Evolutionary conservation across 768 basidiomycete species (phyloP), one percentile per base, ranked within the genome.

Genomic region (Mycena venus): DNA sequence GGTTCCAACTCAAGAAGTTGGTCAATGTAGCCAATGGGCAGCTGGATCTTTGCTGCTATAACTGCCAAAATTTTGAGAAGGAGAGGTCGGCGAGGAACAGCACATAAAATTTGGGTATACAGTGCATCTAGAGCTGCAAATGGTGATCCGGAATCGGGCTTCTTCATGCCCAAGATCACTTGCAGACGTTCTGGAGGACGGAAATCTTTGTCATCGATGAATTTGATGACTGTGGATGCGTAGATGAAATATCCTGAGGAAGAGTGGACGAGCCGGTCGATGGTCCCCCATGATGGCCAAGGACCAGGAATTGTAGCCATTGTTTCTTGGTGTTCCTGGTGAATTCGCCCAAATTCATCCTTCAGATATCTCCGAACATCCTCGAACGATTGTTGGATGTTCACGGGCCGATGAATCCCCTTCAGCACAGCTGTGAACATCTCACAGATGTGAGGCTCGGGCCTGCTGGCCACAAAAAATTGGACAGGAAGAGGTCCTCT

Each of bases 391-490:
- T 47, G 47, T 21, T 47, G 7, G 47, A 47, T 23, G n/a, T 47
- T 47, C 47, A 65, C 14, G 8, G 61, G 25, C 9, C 42, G 42
- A 23, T 49, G 44, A 10, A 44, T 25, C n/a, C 25, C 61, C 2
- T 51, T 34, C 25, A 14, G 59, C n/a, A n/a, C n/a, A n/a, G 21
- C 7, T 44, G n/a, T 34, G 47, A 81, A 80, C 1, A 42, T 65
- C 0, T 62, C 60, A 6, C 56, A 38, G 7, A 83, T 73, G 25
- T 78, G 71, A 12, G 71, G 61, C 56, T 83, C 83, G 4, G 82
- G 80, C 0, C 83, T 74, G 61, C 81, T 82, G 19, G 78, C 69
- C 31, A 84, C 77, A 3, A 83, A 56, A 56, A 83, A 83, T 40
- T 2, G 79, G 76, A 21, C 77, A 58, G 7, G 42, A 31, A 27